Base-by-base conservation (phyloP, 2,329 filamentous ascomycete species). In the Colletotrichum horii region DNA sequence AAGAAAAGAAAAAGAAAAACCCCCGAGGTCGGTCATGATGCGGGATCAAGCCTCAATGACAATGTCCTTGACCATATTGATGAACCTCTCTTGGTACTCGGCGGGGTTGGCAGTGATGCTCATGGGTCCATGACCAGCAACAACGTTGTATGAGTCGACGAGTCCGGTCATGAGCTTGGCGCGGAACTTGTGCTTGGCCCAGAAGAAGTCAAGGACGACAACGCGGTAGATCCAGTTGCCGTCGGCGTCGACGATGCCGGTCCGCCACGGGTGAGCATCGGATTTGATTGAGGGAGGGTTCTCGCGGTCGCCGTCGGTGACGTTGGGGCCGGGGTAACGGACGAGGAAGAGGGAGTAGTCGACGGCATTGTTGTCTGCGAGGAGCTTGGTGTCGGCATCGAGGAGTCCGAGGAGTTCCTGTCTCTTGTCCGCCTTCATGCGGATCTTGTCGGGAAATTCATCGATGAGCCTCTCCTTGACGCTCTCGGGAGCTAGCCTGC, bases 261-360 rank as follows among this genome's bases (percentile, higher is more conserved):
- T 89, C 14, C 93, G 87, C 93, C 93, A 95, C 0, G 79, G 76
- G 7, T 80, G 76, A 1, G 79, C 78, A 4, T 80, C 75, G 8
- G 80, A 80, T 30, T 75, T 52, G 52, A 83, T 80, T 0, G 83
- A 82, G 0, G 90, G 90, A 0, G 90, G 89, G 60, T 89, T 90
- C 11, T 70, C 64, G 65, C 64, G 71, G 4, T 65, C 55, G 5
- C 62, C 70, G 8, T 64, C 70, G 15, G 71, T 58, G 30, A 71
- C 75, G 38, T 70, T 77, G 6, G 76, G 77, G 14, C 75, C 76
- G 4, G 83, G 83, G 24, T 80, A 82, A 0, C 93, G 89, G 1
- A 95, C 90, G 1, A 95, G 83, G 79, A 95, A 95, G 3, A 95
- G 88, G 0, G 93, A 95, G 83, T 95, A 96, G 81, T 95, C 94